These are phyloP conservation scores for Vigna radiata DNA, from an alignment of 306 rosid genomes.

Conservation along the genomic window DNA sequence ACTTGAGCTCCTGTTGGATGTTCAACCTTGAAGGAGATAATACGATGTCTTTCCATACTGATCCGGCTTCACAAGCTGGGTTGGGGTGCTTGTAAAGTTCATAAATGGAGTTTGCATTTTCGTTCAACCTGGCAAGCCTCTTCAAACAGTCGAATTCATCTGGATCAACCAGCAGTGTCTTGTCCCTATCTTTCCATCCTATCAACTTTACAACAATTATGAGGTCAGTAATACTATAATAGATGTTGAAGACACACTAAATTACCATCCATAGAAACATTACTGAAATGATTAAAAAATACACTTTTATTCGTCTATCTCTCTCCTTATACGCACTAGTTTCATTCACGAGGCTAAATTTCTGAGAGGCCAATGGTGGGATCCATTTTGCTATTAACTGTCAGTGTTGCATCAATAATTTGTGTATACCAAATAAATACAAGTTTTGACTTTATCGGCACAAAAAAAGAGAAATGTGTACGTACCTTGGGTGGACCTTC, in stretches of 20 bases:
- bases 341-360: neutral
- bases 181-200: slow-evolving; percentile 95
- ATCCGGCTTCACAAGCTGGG: slow-evolving; percentile 77
- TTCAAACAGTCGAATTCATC: slow-evolving; percentile 87
- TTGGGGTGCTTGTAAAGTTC: slow-evolving; percentile 83
- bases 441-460: neutral
- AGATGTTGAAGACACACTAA: slow-evolving; percentile 8
- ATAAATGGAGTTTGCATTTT: slow-evolving; percentile 69
- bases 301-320: too few relatives aligned
- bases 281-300: neutral
- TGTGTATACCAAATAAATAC: neutral
- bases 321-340: too few relatives aligned
- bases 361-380: neutral
- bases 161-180: slow-evolving; percentile 85
- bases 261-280: neutral
- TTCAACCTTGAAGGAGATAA: slow-evolving; percentile 88
- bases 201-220: slow-evolving; percentile 64
- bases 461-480: slow-evolving; percentile 43
- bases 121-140: slow-evolving; percentile 70
- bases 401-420: slow-evolving; percentile 12
- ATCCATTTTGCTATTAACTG: slow-evolving; percentile 3
- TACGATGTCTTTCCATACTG: slow-evolving; percentile 94
- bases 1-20: slow-evolving; percentile 91
- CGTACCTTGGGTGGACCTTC: slow-evolving; percentile 96
- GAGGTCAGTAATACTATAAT: slow-evolving; percentile 33